Evolutionary conservation across 139 green algal genomes (phyloP), one percentile per base, ranked within the genome.

Genomic region (Eudorina sp.): DNA sequence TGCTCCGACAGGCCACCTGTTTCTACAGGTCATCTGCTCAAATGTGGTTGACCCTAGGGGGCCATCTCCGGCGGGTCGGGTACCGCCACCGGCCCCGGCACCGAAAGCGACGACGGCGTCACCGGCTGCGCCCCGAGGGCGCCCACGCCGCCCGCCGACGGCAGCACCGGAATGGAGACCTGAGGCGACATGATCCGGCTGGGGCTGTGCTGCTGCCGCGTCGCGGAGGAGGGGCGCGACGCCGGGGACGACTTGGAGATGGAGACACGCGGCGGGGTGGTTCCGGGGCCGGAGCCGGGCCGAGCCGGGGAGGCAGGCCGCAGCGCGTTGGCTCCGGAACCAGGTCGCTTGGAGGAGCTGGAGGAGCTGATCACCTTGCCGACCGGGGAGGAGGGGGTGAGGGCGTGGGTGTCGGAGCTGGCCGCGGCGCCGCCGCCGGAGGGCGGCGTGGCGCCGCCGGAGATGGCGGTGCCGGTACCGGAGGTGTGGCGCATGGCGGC

Each of bases 201-300:
- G n/a, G n/a, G n/a, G n/a, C n/a, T 31, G n/a, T 72, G 58, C 58
- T 69, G 62, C 66, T 75, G 66, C 66, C 66, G 66, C 11, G 66
- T 7, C 31, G 31, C 66, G 2, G 66, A 75, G 34, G 31, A 29
- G 16, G 66, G 66, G 19, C 66, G 66, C 14, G 66, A 75, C 13
- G 66, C 34, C 31, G 31, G 36, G 66, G 51, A 58, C 66, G 62
- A 72, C 62, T 72, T 72, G 62, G 62, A 11, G 6, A 14, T 29
- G 31, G 36, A 43, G 34, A n/a, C n/a, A n/a, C n/a, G n/a, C n/a
- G n/a, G n/a, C n/a, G 34, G 34, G 34, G 66, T 7, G 19, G 34
- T 48, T 9, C 8, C 38, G 34, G 66, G 29, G 19, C 66, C 66
- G 0, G 66, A 75, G 34, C 9, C 66, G 38, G 66, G 66, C 11